phyloP scores from a whole-genome alignment of 2,329 filamentous ascomycete genomes.

The Ophiostoma sp. region DNA sequence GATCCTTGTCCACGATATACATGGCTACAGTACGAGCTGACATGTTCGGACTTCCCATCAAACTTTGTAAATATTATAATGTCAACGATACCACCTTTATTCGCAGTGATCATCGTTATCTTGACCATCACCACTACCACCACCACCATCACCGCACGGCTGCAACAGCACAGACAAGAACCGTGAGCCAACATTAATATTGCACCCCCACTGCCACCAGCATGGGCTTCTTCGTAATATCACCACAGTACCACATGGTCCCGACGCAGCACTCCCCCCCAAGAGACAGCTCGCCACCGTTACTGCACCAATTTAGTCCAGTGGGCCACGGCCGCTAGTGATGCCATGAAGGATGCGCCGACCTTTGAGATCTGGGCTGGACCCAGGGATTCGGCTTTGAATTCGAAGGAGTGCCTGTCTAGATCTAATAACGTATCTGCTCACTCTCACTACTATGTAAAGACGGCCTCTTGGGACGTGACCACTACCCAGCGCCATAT shows the following conservation, averaged over 20 bases:
- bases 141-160: background rate
- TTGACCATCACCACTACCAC: too few relatives aligned
- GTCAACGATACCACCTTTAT: too few relatives aligned
- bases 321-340: background rate
- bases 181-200: background rate
- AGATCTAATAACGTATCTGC: background rate
- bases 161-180: background rate
- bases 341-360: background rate
- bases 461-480: background rate
- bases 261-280: background rate
- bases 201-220: background rate
- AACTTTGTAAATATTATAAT: too few relatives aligned
- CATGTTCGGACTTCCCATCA: too few relatives aligned
- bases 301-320: background rate
- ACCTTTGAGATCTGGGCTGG: background rate
- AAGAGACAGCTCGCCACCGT: background rate
- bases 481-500: background rate
- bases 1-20: background rate
- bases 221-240: background rate
- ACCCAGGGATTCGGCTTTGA: background rate
- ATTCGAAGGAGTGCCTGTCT: too few relatives aligned
- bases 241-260: background rate
- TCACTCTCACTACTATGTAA: too few relatives aligned
- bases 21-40: background rate
- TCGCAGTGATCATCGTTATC: too few relatives aligned